Conservation (phyloP, 257 asterid species). For the Scutellaria baicalensis region DNA sequence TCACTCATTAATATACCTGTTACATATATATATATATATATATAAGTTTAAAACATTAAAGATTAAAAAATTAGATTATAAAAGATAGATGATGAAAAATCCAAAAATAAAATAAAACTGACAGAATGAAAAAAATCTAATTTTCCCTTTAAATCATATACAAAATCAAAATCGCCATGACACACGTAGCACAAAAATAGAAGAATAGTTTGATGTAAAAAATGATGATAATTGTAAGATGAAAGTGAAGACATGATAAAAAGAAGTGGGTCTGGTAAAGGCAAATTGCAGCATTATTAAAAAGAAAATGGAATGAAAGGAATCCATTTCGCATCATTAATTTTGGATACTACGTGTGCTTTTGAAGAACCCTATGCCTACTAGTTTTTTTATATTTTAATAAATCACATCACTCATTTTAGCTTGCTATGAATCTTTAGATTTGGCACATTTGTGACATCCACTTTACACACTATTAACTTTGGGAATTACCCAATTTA, state of each 20-base stretch:
- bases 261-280: not conserved
- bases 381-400: not conserved
- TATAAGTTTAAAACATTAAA: too few species aligned
- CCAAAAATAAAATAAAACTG: too few species aligned
- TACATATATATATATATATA: too few species aligned
- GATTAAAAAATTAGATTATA: too few species aligned
- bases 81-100: too few species aligned
- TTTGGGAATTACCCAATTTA: not conserved
- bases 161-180: too few species aligned
- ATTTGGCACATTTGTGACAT: not conserved
- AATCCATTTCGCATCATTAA: slow-evolving; percentile 28
- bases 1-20: too few species aligned
- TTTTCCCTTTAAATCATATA: too few species aligned
- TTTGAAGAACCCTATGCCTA: slow-evolving; percentile 14
- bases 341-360: slow-evolving; percentile 17
- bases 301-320: not conserved
- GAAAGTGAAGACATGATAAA: not conserved
- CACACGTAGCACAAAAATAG: too few species aligned
- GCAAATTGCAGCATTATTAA: not conserved
- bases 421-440: not conserved
- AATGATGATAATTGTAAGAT: not conserved
- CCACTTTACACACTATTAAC: not conserved
- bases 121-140: too few species aligned
- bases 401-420: not conserved
- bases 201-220: not conserved